Percentiles rank a stretch among this genome's conserved stretches.
Conservation (phyloP, 2,329 filamentous ascomycete species). For the Sporothrix curviconia region DNA sequence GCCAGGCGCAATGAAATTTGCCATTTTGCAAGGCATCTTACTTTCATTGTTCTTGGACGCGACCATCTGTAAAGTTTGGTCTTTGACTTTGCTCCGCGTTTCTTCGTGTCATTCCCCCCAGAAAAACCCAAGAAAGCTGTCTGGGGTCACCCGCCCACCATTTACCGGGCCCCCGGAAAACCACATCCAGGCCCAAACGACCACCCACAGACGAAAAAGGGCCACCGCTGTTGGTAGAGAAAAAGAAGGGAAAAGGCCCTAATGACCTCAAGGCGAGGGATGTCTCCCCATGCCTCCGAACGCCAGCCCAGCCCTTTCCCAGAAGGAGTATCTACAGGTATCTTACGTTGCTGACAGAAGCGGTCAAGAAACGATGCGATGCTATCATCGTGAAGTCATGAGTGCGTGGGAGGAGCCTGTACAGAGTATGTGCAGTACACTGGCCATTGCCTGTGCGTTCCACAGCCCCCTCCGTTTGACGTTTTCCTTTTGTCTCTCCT, state of each 20-base stretch:
- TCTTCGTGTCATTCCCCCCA: neutral
- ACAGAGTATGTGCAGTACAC: neutral
- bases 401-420: too few relatives aligned
- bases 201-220: neutral
- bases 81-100: neutral
- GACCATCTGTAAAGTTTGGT: neutral
- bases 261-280: neutral
- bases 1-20: too few relatives aligned
- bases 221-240: too few relatives aligned
- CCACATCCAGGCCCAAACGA: neutral
- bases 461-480: neutral
- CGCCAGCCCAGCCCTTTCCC: neutral
- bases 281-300: neutral
- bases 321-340: neutral
- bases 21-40: too few relatives aligned
- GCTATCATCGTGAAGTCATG: too few relatives aligned
- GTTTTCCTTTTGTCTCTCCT: conserved; percentile 3
- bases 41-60: neutral
- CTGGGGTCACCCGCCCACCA: neutral
- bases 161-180: conserved; percentile 4
- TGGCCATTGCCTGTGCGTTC: neutral
- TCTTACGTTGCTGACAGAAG: too few relatives aligned
- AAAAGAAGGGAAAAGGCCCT: neutral
- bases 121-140: neutral
- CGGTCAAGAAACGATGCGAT: too few relatives aligned